Evolutionary conservation across 148 eudicot species (phyloP).

Genomic region (Polygonum maritimum): DNA sequence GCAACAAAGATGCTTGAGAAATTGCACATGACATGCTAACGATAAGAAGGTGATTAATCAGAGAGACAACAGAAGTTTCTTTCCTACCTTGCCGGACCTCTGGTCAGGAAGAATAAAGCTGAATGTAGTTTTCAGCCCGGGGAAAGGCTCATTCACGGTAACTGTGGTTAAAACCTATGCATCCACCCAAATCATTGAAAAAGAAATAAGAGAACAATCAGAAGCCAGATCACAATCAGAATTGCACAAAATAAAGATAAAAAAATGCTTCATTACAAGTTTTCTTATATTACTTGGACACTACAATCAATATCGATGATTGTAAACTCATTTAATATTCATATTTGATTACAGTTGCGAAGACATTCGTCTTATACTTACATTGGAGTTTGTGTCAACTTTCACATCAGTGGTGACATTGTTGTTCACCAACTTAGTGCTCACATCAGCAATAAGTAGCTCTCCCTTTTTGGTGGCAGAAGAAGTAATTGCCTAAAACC

Average conservation of each 20-base stretch:
- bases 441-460: slow-evolving; percentile 50
- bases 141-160: slow-evolving; percentile 81
- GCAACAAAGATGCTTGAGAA: background rate
- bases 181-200: background rate
- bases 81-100: slow-evolving; percentile 80
- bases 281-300: too few species aligned
- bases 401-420: slow-evolving; percentile 70
- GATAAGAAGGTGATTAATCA: background rate
- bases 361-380: slow-evolving; percentile 23
- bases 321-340: too few species aligned
- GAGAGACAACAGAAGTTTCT: background rate
- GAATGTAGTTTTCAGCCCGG: slow-evolving; percentile 84
- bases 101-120: slow-evolving; percentile 81
- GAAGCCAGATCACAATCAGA: background rate
- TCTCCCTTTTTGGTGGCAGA: slow-evolving; percentile 68
- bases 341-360: too few species aligned
- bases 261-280: too few species aligned
- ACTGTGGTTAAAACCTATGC: slow-evolving; percentile 60
- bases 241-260: background rate
- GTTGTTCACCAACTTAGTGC: slow-evolving; percentile 61
- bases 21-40: background rate
- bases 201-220: background rate
- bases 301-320: too few species aligned
- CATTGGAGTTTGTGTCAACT: slow-evolving; percentile 75
- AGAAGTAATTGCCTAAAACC: slow-evolving; percentile 69